phyloP scores from a whole-genome alignment of 345 rosid species.

The Eucalyptus lansdowneana region DNA sequence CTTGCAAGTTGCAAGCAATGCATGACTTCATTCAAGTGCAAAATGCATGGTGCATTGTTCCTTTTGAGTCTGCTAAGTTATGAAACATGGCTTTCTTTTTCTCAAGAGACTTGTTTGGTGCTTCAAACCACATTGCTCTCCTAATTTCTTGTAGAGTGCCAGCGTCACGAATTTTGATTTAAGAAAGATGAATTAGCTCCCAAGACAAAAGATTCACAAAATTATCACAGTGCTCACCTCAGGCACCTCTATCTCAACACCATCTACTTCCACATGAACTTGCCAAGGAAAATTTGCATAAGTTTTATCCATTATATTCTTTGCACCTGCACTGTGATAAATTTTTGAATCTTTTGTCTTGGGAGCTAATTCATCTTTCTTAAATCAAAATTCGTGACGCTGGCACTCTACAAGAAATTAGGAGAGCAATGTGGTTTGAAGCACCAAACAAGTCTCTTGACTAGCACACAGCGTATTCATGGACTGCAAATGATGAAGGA shows the following conservation, averaged over 20 bases:
- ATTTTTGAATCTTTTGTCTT: neutral
- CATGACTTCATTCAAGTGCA: neutral
- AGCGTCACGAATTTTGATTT: neutral
- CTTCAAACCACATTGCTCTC: neutral
- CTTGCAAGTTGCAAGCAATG: neutral
- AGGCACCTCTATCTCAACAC: conserved; percentile 66
- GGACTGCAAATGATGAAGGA: conserved; percentile 29
- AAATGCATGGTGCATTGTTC: neutral
- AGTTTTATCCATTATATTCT: conserved; percentile 67
- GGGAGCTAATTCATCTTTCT: neutral
- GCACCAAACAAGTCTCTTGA: neutral
- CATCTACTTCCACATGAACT: conserved; percentile 78
- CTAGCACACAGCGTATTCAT: conserved; percentile 77
- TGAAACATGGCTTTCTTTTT: neutral
- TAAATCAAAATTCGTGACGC: neutral
- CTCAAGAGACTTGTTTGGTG: neutral
- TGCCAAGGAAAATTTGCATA: conserved; percentile 73
- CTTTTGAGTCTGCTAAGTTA: neutral
- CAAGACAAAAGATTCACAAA: neutral
- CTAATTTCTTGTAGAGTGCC: neutral
- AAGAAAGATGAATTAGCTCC: neutral
- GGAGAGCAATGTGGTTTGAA: neutral
- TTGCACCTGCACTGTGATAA: conserved; percentile 38
- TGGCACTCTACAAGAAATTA: neutral
- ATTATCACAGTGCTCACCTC: conserved; percentile 22